Evolutionary conservation across 805 yeast species (phyloP).

Genomic region (Suhomyces xylopsoci): DNA sequence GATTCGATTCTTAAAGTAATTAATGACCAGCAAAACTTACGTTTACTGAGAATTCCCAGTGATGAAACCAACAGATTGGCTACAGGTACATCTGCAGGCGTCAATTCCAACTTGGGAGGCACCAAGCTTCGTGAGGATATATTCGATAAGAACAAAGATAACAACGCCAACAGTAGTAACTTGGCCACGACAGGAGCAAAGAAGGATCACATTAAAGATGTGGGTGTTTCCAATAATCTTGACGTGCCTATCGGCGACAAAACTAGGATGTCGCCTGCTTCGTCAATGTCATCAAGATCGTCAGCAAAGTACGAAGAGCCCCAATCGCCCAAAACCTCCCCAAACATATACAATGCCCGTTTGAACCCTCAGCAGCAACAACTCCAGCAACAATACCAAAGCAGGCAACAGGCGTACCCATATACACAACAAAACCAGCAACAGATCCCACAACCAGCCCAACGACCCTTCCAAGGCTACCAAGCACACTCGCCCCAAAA

Average conservation of each 20-base stretch:
- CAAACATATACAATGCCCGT: constrained; percentile 14
- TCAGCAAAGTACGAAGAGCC: constrained; percentile 34
- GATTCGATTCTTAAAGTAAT: constrained; percentile 37
- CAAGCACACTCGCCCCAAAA: constrained; percentile 7
- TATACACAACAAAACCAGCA: constrained; percentile 4
- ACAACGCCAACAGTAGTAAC: constrained; percentile 4
- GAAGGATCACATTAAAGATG: constrained; percentile 12
- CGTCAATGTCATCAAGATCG: constrained; percentile 33
- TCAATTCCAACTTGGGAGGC: constrained; percentile 3
- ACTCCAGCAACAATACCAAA: constrained; percentile 8
- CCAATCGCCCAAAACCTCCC: constrained; percentile 41
- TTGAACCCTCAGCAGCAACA: constrained; percentile 9
- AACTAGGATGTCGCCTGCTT: constrained; percentile 30
- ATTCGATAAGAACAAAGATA: constrained; percentile 21
- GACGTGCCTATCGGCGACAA: constrained; percentile 5
- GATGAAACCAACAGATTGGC: constrained; percentile 5
- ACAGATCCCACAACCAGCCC: not conserved
- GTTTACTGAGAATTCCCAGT: constrained; percentile 9
- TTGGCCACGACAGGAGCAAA: constrained; percentile 10
- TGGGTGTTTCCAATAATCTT: constrained; percentile 5
- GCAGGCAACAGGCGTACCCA: constrained; percentile 4
- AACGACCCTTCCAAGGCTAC: constrained; percentile 11
- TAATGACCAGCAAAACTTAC: constrained; percentile 28
- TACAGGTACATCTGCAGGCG: not conserved
- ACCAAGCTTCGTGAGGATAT: constrained; percentile 36